Conservation (phyloP, 78 protist species). For the Dictyostelium brefeldianum region DNA sequence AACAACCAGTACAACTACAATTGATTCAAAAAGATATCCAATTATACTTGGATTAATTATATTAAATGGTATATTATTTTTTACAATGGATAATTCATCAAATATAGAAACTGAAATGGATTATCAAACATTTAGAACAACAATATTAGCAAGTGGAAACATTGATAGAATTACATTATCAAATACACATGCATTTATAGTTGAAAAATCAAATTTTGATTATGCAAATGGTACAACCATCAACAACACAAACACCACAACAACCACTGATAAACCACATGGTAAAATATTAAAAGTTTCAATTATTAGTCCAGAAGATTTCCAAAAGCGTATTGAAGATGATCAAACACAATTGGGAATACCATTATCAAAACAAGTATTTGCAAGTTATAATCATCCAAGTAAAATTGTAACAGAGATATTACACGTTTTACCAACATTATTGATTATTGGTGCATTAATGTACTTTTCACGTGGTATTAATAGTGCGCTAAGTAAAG, state of each 20-base stretch:
- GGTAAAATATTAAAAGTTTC: background rate
- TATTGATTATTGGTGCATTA: constrained; percentile 36
- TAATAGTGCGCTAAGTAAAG: background rate
- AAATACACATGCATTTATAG: constrained; percentile 3
- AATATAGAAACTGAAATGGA: constrained; percentile 2
- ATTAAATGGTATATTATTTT: background rate
- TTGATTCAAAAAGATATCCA: too few species aligned
- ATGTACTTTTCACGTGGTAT: constrained; percentile 24
- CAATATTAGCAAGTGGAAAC: constrained; percentile 34
- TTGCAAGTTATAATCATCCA: constrained; percentile 16
- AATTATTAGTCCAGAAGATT: constrained; percentile 51
- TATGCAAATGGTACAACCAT: too few species aligned
- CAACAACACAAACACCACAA: too few species aligned
- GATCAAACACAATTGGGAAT: constrained; percentile 56
- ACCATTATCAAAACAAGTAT: constrained; percentile 39
- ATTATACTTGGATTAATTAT: background rate
- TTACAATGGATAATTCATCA: background rate
- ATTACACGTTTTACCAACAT: background rate
- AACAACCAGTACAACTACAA: background rate
- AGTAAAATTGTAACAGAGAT: constrained; percentile 23
- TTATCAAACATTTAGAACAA: constrained; percentile 61
- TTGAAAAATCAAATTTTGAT: background rate
- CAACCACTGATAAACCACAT: too few species aligned
- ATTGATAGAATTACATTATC: background rate
- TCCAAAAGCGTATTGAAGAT: constrained; percentile 50